A percentile compares a stretch with the other conserved stretches of the same genome.
Conservation (phyloP, 352 stramenopile genomes). For the Globisporangium takayamanum region DNA sequence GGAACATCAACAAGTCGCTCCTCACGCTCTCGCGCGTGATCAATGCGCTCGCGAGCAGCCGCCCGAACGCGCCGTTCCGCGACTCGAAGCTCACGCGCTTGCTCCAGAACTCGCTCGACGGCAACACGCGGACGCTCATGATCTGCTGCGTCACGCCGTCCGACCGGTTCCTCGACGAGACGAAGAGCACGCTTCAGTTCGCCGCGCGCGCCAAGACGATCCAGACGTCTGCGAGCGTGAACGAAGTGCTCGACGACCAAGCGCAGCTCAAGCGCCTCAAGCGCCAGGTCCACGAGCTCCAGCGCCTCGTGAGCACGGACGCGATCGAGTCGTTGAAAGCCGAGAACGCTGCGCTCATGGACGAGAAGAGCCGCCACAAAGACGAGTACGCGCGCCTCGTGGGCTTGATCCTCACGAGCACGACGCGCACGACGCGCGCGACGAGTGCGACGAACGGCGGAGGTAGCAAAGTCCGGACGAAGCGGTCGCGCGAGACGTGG, state of each 20-base stretch:
- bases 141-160: slow-evolving; percentile 78
- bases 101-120: slow-evolving; percentile 87
- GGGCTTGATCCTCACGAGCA: slow-evolving; percentile 54
- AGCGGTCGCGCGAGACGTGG: slow-evolving; percentile 68
- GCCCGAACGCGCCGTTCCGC: slow-evolving; percentile 69
- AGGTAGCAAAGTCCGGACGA: slow-evolving; percentile 21
- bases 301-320: slow-evolving; percentile 51
- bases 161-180: slow-evolving; percentile 76
- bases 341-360: slow-evolving; percentile 61
- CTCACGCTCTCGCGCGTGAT: slow-evolving; percentile 95
- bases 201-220: slow-evolving; percentile 90
- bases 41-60: slow-evolving; percentile 48
- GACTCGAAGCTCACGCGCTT: slow-evolving; percentile 91
- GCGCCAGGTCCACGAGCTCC: slow-evolving; percentile 61
- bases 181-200: slow-evolving; percentile 90
- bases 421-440: slow-evolving; percentile 19
- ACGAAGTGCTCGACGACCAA: slow-evolving; percentile 91
- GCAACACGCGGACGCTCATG: slow-evolving; percentile 90
- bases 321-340: slow-evolving; percentile 51
- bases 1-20: slow-evolving; percentile 96
- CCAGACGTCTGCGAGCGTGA: slow-evolving; percentile 73
- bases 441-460: slow-evolving; percentile 9
- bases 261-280: slow-evolving; percentile 67
- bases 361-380: slow-evolving; percentile 52
- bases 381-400: slow-evolving; percentile 49